phyloP scores from a whole-genome alignment of 2,329 filamentous ascomycete species.

The Akanthomyces lecanii region DNA sequence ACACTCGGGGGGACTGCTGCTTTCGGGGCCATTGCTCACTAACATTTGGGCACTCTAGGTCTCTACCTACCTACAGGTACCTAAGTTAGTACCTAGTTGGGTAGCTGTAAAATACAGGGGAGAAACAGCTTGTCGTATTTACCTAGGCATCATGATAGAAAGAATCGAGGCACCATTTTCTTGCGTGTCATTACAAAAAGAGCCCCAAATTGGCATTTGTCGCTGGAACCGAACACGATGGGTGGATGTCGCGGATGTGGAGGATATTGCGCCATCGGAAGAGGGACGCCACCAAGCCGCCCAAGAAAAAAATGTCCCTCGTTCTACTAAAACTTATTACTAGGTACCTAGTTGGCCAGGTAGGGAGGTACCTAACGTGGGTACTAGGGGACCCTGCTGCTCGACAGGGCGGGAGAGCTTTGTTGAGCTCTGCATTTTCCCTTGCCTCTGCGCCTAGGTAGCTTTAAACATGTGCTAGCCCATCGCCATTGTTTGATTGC shows the following conservation, averaged over 20 bases:
- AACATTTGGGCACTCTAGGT: too few relatives aligned
- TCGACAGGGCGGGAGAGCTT: background rate
- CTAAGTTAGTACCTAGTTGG: too few relatives aligned
- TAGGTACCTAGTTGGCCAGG: too few relatives aligned
- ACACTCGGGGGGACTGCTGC: background rate
- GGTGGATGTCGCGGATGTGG: constrained; percentile 12
- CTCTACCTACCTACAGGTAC: too few relatives aligned
- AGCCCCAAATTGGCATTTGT: background rate
- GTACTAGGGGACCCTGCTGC: too few relatives aligned
- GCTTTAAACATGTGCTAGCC: background rate
- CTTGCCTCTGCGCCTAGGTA: background rate
- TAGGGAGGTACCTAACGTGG: too few relatives aligned
- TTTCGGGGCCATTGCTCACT: background rate
- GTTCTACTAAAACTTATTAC: too few relatives aligned
- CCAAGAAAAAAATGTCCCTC: background rate
- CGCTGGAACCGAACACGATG: constrained; percentile 1
- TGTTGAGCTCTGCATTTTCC: background rate
- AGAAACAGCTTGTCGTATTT: too few relatives aligned
- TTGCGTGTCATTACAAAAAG: background rate
- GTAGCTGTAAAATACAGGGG: background rate
- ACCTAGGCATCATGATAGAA: too few relatives aligned
- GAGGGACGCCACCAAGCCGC: background rate
- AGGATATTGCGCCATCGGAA: constrained; percentile 16
- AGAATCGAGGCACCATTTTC: background rate
- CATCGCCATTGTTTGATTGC: background rate